phyloP scores from a whole-genome alignment of 208 protist species.

The Trypanosomatidae sp. region DNA sequence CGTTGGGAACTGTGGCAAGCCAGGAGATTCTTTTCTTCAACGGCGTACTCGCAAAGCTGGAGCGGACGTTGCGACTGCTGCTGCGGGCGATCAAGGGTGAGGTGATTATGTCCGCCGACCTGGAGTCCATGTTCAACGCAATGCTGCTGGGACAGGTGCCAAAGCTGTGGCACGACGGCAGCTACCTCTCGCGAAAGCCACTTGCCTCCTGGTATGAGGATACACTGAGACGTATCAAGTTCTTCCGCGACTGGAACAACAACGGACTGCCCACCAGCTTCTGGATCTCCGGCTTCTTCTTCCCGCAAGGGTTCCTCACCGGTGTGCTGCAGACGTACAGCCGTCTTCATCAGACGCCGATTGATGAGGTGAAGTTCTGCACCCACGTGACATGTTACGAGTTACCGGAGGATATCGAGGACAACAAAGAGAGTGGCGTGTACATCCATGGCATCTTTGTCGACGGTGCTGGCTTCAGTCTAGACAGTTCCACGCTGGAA shows the following conservation, averaged over 20 bases:
- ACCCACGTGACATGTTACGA: slow-evolving; percentile 84
- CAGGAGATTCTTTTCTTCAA: slow-evolving; percentile 95
- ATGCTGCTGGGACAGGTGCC: slow-evolving; percentile 94
- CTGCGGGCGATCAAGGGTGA: slow-evolving; percentile 88
- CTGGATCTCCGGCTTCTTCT: slow-evolving; percentile 99
- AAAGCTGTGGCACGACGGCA: slow-evolving; percentile 82
- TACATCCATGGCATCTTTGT: slow-evolving; percentile 94
- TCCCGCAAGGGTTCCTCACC: slow-evolving; percentile 96
- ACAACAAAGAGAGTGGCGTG: slow-evolving; percentile 68
- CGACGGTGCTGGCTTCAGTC: slow-evolving; percentile 87
- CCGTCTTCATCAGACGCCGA: slow-evolving; percentile 83
- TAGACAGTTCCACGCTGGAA: slow-evolving; percentile 33
- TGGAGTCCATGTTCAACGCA: slow-evolving; percentile 92
- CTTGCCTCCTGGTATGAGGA: slow-evolving; percentile 96
- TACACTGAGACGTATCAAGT: slow-evolving; percentile 90
- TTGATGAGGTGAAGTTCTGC: slow-evolving; percentile 91
- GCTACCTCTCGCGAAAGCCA: slow-evolving; percentile 96
- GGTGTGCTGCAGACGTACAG: slow-evolving; percentile 93
- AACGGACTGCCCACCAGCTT: slow-evolving; percentile 90
- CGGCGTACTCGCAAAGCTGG: slow-evolving; percentile 70
- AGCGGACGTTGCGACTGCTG: slow-evolving; percentile 70
- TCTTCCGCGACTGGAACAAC: slow-evolving; percentile 95
- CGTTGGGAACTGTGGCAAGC: slow-evolving; percentile 84
- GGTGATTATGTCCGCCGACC: slow-evolving; percentile 89
- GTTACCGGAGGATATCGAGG: slow-evolving; percentile 68